A percentile compares a stretch with the other conserved stretches of the same genome.
Evolutionary conservation across 2,329 filamentous ascomycete species (phyloP).

Genomic region (Beauveria pseudobassiana): DNA sequence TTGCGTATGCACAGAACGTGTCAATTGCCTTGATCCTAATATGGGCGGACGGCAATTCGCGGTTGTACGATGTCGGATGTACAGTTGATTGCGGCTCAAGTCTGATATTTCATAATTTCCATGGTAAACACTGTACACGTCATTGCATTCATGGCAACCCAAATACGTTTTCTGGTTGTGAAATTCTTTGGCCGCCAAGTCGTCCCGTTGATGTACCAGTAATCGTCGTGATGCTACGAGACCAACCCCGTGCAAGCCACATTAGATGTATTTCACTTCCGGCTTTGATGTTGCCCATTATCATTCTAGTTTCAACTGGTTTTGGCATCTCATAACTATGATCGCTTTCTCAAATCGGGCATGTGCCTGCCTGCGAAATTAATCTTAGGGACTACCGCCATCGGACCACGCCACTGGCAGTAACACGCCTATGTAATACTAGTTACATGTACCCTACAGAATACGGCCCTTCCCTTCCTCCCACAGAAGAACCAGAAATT

Average conservation of each 20-base stretch:
- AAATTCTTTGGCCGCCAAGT: no score
- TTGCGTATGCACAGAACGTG: background rate
- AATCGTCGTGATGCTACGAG: background rate
- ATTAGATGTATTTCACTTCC: background rate
- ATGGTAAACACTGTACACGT: background rate
- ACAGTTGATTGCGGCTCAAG: background rate
- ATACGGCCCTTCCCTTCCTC: conserved; percentile 19
- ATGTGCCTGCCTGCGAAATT: no score
- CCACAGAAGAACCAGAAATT: conserved; percentile 35
- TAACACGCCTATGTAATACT: no score
- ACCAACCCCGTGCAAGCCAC: background rate
- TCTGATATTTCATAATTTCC: background rate
- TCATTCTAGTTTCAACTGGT: no score
- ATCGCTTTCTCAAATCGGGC: no score
- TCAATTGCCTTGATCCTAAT: background rate
- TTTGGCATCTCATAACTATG: no score
- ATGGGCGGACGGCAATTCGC: background rate
- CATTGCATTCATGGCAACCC: background rate
- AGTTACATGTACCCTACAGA: background rate
- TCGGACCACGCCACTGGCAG: no score
- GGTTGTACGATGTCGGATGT: background rate
- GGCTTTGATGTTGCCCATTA: no score
- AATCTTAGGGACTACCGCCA: background rate
- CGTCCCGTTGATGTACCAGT: no score
- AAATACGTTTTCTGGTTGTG: no score